Conservation (phyloP, 1,284 basidiomycete genomes). For the Anthracocystis panici-leucophaei region DNA sequence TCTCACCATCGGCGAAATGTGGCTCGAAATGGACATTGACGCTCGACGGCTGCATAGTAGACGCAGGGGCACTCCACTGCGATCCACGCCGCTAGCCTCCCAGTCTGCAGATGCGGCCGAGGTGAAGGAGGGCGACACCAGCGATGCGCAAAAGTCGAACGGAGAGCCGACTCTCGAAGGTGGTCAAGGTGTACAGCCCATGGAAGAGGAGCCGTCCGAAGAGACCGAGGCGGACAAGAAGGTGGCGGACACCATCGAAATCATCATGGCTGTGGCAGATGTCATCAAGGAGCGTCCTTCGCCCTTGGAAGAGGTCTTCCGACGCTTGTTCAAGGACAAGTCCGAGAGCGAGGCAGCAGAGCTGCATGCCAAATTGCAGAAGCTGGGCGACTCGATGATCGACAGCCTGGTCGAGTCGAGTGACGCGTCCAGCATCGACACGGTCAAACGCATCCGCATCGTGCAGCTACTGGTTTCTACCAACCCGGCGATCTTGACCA, state of each 20-base stretch:
- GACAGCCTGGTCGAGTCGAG: conserved; percentile 87
- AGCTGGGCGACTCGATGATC: conserved; percentile 85
- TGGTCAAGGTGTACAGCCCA: background rate
- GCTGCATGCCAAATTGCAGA: conserved; percentile 77
- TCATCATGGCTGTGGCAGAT: conserved; percentile 86
- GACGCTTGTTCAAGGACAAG: conserved; percentile 71
- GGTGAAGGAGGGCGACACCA: conserved; percentile 1
- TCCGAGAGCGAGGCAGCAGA: conserved; percentile 57
- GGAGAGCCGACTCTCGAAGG: background rate
- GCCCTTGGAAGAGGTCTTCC: conserved; percentile 84
- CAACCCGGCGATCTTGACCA: conserved; percentile 83
- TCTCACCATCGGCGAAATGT: conserved; percentile 87
- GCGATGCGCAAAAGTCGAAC: background rate
- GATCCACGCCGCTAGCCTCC: conserved; percentile 4
- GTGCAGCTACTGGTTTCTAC: conserved; percentile 84
- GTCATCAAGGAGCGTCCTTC: conserved; percentile 84
- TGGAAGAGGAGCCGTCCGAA: conserved; percentile 11
- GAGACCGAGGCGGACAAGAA: conserved; percentile 32
- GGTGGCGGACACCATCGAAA: conserved; percentile 74
- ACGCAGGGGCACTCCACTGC: conserved; percentile 26
- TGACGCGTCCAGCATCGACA: conserved; percentile 73
- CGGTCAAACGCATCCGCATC: conserved; percentile 75
- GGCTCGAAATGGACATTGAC: conserved; percentile 74
- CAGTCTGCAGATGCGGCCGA: conserved; percentile 9
- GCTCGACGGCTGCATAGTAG: conserved; percentile 26